Evolutionary conservation across 192 early-diverging fungal genomes (phyloP).

Genomic region (Chytriomyces sp.): DNA sequence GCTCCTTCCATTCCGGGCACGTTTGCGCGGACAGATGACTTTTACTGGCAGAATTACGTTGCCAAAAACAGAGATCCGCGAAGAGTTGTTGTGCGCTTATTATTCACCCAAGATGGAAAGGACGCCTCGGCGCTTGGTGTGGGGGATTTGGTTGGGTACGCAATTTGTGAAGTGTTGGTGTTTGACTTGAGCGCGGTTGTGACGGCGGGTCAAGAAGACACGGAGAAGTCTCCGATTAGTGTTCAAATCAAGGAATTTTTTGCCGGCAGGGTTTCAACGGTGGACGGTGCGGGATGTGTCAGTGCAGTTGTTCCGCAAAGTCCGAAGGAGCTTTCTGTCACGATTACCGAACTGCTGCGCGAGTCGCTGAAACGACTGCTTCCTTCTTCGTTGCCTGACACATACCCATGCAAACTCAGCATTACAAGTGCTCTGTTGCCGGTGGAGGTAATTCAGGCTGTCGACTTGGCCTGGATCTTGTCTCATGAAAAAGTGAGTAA

Average conservation of each 20-base stretch:
- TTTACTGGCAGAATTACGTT: conserved; percentile 20
- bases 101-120: conserved; percentile 1
- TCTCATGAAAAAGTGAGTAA: not conserved
- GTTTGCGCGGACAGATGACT: conserved; percentile 17
- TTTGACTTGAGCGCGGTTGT: conserved; percentile 14
- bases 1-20: conserved; percentile 22
- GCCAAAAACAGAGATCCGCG: conserved; percentile 16
- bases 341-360: not conserved
- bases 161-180: conserved; percentile 4
- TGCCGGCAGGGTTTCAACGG: conserved; percentile 5
- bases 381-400: not conserved
- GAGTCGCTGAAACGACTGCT: not conserved
- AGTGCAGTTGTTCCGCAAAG: not conserved
- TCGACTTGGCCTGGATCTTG: not conserved
- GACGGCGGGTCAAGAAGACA: not conserved
- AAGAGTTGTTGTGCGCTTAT: not conserved
- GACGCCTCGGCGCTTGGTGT: not conserved
- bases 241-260: conserved; percentile 25
- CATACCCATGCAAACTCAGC: conserved; percentile 9
- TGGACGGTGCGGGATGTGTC: not conserved
- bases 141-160: conserved; percentile 35
- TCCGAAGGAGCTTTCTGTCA: conserved; percentile 1
- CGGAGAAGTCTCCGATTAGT: not conserved
- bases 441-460: conserved; percentile 16
- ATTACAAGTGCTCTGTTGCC: conserved; percentile 28